Evolutionary conservation across 805 yeast species (phyloP).

Genomic region (Cyberlindnera mrakii): DNA sequence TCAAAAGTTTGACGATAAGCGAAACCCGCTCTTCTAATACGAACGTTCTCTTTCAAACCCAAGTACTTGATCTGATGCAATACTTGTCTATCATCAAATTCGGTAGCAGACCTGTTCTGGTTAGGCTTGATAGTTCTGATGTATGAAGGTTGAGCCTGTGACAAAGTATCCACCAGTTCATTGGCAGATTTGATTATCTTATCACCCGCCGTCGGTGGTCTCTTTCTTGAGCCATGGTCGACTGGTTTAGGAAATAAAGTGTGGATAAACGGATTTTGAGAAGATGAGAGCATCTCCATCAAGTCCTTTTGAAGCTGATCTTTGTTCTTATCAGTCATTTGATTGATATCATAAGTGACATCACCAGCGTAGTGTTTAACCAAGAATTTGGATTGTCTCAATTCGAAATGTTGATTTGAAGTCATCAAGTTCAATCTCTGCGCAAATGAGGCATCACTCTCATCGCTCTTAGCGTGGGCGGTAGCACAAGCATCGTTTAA

Average conservation of each 20-base stretch:
- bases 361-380: conserved; percentile 98
- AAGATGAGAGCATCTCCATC: conserved; percentile 68
- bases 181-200: conserved; percentile 91
- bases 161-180: conserved; percentile 78
- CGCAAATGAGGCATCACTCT: conserved; percentile 95
- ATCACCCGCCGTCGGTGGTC: conserved; percentile 96
- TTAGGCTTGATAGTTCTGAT: conserved; percentile 97
- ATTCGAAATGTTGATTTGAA: conserved; percentile 80
- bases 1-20: conserved; percentile 97
- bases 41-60: conserved; percentile 93
- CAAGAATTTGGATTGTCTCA: conserved; percentile 79
- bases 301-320: conserved; percentile 89
- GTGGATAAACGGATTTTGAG: conserved; percentile 58
- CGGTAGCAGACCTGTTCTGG: conserved; percentile 84
- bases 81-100: conserved; percentile 83
- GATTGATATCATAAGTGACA: conserved; percentile 82
- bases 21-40: conserved; percentile 97
- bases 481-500: conserved; percentile 96
- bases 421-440: conserved; percentile 85
- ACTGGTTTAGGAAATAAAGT: conserved; percentile 59
- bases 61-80: conserved; percentile 92
- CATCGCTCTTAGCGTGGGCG: conserved; percentile 94
- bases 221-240: conserved; percentile 62
- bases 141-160: conserved; percentile 90
- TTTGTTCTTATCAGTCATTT: conserved; percentile 95